Base-by-base conservation (phyloP, 192 early-diverging fungal genomes). In the Coemansia sp. region DNA sequence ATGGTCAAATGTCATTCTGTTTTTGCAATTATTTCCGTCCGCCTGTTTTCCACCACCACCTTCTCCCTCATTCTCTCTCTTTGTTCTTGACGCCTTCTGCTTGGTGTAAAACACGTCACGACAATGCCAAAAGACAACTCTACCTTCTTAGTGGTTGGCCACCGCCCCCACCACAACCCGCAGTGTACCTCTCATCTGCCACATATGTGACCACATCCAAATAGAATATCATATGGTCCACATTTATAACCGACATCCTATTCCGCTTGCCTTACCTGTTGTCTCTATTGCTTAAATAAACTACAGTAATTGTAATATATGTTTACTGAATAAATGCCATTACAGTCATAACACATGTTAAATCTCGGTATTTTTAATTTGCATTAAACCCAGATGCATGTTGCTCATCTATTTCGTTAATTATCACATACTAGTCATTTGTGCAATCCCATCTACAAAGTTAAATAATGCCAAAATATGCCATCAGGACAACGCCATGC, bases 161-260 rank as follows among this genome's bases (percentile, higher is more conserved):
- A 22, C 14, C 22, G 46, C 49, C 4, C 25, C 18, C 22, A 30
- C 30, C 12, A 6, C 33, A 52, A 33, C 33, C 21, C 47, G 23
- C 17, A 23, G 34, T 2, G 23, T 39, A 17, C 13, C 9, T 41
- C 53, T 54, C 53, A 54, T 54, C 18, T 54, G 53, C 53, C 53
- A 54, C 39, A 12, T 54, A 54, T 54, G 38, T 41, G 34, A 54
- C 37, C 37, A 41, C 17, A 23, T 18, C 15, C 53, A 54, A 54
- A 41, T 41, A 54, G 38, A 54, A 41, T 24, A 54, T 54, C 53
- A 54, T 54, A 54, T 54, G 53, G 53, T 54, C 53, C 34, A 17
- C 50, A 52, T 52, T 52, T 52, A 52, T 52, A 52, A 52, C 50
- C 50, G 33, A 37, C 50, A 37, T 38, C 4, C 34, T 52, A 30